Percentiles rank a stretch among this genome's conserved stretches.
Evolutionary conservation across 257 asterid genomes (phyloP).

Genomic region (Coffea canephora): DNA sequence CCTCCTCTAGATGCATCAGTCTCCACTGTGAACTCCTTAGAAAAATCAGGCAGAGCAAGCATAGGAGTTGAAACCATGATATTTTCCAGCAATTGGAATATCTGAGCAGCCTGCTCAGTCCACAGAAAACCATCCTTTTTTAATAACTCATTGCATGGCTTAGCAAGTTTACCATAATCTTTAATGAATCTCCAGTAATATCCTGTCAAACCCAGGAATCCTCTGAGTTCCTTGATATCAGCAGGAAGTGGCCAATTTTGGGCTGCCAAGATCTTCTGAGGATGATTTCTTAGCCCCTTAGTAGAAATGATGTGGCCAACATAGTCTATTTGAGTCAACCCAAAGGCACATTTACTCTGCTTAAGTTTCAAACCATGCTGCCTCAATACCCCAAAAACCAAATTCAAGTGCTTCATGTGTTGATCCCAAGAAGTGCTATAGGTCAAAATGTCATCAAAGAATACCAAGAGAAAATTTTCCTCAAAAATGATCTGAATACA

Average conservation of each 20-base stretch:
- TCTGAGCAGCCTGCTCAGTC: background rate
- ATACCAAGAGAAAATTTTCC: background rate
- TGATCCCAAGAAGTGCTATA: background rate
- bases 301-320: background rate
- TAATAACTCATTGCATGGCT: background rate
- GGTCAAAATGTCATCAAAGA: background rate
- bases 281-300: background rate
- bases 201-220: background rate
- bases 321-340: background rate
- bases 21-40: background rate
- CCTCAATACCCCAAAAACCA: background rate
- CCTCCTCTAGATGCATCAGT: background rate
- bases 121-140: background rate
- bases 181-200: background rate
- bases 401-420: background rate
- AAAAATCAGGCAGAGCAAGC: conserved; percentile 1
- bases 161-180: background rate
- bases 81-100: no score
- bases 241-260: background rate
- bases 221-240: background rate
- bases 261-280: background rate
- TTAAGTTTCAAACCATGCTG: background rate
- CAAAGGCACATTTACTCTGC: background rate
- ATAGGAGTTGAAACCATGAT: background rate
- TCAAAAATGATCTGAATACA: background rate